Evolutionary conservation across 306 rosid genomes (phyloP).

Genomic region (Cercis canadensis): DNA sequence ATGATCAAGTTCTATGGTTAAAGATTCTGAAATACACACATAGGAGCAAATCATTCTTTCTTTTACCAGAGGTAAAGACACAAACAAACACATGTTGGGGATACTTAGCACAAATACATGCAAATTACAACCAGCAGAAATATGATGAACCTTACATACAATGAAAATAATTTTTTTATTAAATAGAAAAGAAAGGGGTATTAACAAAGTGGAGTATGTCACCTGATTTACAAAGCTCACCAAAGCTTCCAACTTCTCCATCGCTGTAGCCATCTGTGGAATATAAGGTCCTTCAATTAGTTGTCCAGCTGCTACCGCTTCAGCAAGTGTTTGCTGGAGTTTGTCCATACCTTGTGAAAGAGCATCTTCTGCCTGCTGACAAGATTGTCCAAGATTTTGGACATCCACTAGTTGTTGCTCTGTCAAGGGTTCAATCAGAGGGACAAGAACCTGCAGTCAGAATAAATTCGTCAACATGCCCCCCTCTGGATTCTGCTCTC

Average conservation of each 20-base stretch:
- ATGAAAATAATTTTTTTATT: too few relatives aligned
- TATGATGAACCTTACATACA: too few relatives aligned
- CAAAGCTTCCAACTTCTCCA: conserved; percentile 80
- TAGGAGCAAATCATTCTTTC: not conserved
- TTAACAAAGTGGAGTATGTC: conserved; percentile 13
- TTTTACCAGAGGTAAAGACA: not conserved
- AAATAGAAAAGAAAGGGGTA: conserved; percentile 13
- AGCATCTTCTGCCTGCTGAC: conserved; percentile 97
- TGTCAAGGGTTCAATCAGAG: conserved; percentile 68
- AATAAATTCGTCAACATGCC: conserved; percentile 22
- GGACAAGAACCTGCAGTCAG: conserved; percentile 71
- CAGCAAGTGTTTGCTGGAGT: conserved; percentile 70
- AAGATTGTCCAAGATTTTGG: conserved; percentile 65
- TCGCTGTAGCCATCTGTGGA: conserved; percentile 65
- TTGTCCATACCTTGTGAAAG: conserved; percentile 87
- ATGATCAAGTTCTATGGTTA: too few relatives aligned
- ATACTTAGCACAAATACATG: not conserved
- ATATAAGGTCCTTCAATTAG: conserved; percentile 54
- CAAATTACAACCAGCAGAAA: not conserved
- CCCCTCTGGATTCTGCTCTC: too few relatives aligned
- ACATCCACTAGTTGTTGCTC: conserved; percentile 65
- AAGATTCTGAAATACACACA: too few relatives aligned
- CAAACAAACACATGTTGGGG: not conserved
- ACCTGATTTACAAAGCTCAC: conserved; percentile 82
- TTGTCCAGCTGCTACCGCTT: conserved; percentile 62